Conservation (phyloP, 306 rosid genomes). For the Vicia sativa region DNA sequence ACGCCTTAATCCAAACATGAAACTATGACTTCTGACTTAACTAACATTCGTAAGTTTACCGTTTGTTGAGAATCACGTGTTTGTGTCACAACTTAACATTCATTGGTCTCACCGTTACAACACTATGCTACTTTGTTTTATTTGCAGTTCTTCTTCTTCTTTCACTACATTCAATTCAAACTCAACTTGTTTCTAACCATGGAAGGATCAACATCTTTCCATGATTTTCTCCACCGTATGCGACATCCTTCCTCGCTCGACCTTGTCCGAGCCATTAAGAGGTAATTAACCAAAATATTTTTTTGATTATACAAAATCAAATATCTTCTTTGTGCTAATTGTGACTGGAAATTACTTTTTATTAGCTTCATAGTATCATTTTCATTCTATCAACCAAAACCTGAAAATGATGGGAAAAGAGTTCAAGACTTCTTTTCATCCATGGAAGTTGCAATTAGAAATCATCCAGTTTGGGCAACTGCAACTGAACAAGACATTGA, state of each 20-base stretch:
- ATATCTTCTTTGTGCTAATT: no score
- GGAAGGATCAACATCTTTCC: slow-evolving; percentile 56
- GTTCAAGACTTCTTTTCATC: slow-evolving; percentile 66
- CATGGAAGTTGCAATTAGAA: slow-evolving; percentile 65
- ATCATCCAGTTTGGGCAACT: slow-evolving; percentile 70
- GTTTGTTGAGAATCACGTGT: slow-evolving; percentile 8
- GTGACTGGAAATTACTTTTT: no score
- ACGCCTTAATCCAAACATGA: no score
- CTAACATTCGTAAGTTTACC: slow-evolving; percentile 5
- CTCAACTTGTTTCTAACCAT: slow-evolving; percentile 16
- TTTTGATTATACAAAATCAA: no score
- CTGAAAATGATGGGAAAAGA: slow-evolving; percentile 65
- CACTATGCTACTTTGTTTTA: neutral
- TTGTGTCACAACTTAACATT: neutral
- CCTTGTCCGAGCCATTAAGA: slow-evolving; percentile 75
- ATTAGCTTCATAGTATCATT: slow-evolving; percentile 67
- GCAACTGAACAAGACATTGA: slow-evolving; percentile 67
- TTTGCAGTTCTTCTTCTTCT: neutral
- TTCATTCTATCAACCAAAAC: slow-evolving; percentile 61
- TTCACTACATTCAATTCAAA: neutral
- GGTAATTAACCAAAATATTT: slow-evolving; percentile 32
- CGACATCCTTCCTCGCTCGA: slow-evolving; percentile 73
- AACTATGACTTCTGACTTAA: no score
- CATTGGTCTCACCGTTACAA: neutral
- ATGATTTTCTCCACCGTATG: slow-evolving; percentile 78